These are phyloP conservation scores for Irpex sp. DNA, from an alignment of 1,284 basidiomycete species.

Conservation along the genomic window DNA sequence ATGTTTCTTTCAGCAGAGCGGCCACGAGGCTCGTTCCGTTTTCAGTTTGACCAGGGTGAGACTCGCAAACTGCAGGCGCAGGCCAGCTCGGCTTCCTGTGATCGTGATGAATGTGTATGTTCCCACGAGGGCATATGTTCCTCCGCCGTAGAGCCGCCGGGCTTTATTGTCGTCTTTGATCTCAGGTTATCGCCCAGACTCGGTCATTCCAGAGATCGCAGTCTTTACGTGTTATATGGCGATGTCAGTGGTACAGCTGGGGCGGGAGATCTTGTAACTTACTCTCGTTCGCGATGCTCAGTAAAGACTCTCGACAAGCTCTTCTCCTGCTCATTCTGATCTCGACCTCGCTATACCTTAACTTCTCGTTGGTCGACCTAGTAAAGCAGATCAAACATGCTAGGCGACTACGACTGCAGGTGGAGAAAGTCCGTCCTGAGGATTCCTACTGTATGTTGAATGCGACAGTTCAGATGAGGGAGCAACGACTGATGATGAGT, in stretches of 20 bases:
- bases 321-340: constrained; percentile 3
- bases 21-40: neutral
- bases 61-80: neutral
- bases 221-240: neutral
- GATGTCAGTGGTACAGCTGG: neutral
- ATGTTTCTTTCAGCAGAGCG: neutral
- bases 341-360: constrained; percentile 9
- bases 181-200: neutral
- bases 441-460: constrained; percentile 2
- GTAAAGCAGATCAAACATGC: constrained; percentile 5
- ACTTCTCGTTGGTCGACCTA: constrained; percentile 6
- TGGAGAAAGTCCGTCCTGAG: neutral
- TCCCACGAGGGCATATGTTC: neutral
- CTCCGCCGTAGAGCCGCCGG: neutral
- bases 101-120: neutral
- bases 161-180: neutral
- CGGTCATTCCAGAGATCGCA: neutral
- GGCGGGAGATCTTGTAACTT: neutral
- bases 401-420: neutral
- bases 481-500: neutral
- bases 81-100: neutral
- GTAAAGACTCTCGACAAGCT: neutral
- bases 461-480: neutral
- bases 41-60: neutral
- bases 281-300: neutral